Evolutionary conservation across 495 filamentous ascomycete species (phyloP).

Genomic region (Friedmanniomyces endolithicus): DNA sequence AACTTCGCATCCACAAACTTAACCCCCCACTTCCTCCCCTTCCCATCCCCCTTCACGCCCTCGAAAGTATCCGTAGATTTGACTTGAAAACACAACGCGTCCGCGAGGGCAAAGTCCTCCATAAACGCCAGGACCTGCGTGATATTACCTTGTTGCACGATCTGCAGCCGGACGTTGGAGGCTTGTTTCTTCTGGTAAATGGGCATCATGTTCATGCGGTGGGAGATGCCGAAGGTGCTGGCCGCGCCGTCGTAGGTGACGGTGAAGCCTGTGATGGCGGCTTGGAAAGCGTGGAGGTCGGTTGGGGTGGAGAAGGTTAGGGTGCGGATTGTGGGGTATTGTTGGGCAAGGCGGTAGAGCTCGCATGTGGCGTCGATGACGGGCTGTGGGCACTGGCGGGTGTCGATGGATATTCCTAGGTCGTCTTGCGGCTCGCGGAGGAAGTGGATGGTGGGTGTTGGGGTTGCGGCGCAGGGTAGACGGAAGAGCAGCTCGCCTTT

Average conservation of each 20-base stretch:
- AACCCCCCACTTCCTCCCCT: slow-evolving; percentile 42
- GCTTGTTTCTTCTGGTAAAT: slow-evolving; percentile 88
- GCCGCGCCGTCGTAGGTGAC: slow-evolving; percentile 39
- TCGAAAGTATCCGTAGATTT: slow-evolving; percentile 73
- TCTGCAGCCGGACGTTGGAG: slow-evolving; percentile 56
- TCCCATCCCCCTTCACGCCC: slow-evolving; percentile 50
- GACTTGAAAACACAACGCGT: slow-evolving; percentile 76
- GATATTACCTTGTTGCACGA: slow-evolving; percentile 53
- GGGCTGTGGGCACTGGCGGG: slow-evolving; percentile 14
- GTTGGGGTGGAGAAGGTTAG: slow-evolving; percentile 28
- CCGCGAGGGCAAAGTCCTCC: slow-evolving; percentile 65
- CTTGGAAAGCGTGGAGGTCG: slow-evolving; percentile 66
- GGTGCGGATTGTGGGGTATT: slow-evolving; percentile 24
- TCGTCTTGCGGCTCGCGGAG: slow-evolving; percentile 29
- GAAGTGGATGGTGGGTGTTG: slow-evolving; percentile 22
- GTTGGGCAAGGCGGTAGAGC: slow-evolving; percentile 20
- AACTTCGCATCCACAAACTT: slow-evolving; percentile 84
- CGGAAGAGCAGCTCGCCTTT: slow-evolving; percentile 31
- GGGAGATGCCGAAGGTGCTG: slow-evolving; percentile 62
- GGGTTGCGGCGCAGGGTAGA: slow-evolving; percentile 20
- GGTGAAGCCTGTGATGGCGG: slow-evolving; percentile 55
- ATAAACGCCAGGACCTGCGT: slow-evolving; percentile 73
- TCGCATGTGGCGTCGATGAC: slow-evolving; percentile 21
- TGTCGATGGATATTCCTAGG: slow-evolving; percentile 26
- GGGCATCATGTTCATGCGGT: slow-evolving; percentile 56